phyloP scores from a whole-genome alignment of 139 green algal species.

The Mychonastes homosphaera region DNA sequence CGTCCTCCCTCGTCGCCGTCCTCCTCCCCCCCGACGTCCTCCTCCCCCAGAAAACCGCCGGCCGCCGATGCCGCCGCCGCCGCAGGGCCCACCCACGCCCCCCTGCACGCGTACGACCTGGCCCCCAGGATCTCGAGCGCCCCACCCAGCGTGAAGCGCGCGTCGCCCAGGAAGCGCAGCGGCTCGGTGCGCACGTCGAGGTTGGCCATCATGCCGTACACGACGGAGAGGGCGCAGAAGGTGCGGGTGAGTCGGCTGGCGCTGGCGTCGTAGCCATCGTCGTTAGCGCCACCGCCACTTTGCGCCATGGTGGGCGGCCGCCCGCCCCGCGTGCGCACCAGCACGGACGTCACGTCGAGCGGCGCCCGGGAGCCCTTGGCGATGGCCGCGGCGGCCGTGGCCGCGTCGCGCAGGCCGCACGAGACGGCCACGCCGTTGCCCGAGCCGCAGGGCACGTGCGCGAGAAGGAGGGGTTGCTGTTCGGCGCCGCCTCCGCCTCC shows the following conservation, averaged over 20 bases:
- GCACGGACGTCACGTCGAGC: conserved; percentile 53
- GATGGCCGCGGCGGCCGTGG: conserved; percentile 44
- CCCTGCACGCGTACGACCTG: conserved; percentile 15
- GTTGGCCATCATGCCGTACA: conserved; percentile 61
- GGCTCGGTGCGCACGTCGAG: conserved; percentile 68
- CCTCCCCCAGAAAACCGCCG: no score
- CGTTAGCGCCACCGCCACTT: no score
- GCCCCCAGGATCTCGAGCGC: conserved; percentile 45
- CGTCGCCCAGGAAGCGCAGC: conserved; percentile 63
- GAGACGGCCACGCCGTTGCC: conserved; percentile 65
- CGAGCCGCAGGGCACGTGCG: conserved; percentile 40
- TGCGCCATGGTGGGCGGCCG: no score
- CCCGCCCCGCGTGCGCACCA: no score
- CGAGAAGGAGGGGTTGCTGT: conserved; percentile 47
- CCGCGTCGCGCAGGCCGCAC: conserved; percentile 41
- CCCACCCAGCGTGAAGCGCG: conserved; percentile 54
- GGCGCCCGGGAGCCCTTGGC: conserved; percentile 28
- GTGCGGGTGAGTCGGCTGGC: no score
- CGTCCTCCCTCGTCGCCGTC: no score
- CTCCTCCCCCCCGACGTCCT: no score
- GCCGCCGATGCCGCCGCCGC: no score
- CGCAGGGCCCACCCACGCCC: no score
- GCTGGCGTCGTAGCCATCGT: no score
- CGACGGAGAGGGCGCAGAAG: conserved; percentile 52
- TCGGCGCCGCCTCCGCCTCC: no score